Evolutionary conservation across 2,329 filamentous ascomycete genomes (phyloP).

Genomic region (Knufia fluminis): DNA sequence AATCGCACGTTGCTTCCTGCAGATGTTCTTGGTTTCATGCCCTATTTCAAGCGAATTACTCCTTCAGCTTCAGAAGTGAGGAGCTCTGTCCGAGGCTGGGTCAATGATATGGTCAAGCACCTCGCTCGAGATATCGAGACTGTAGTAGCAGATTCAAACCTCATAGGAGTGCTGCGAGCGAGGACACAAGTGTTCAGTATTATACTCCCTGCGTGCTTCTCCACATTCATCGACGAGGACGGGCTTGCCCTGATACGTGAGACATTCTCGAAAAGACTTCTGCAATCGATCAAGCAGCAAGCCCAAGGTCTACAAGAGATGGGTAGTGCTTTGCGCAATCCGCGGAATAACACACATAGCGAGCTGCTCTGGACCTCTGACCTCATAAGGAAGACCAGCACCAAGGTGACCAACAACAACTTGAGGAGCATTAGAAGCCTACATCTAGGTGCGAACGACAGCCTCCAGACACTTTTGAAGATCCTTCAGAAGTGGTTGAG

Average conservation of each 20-base stretch:
- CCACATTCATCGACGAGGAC: constrained; percentile 42
- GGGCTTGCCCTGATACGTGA: constrained; percentile 53
- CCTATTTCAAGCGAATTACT: constrained; percentile 77
- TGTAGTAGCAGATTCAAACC: background rate
- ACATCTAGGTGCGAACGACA: constrained; percentile 15
- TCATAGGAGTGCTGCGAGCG: constrained; percentile 49
- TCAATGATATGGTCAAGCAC: background rate
- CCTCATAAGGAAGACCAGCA: constrained; percentile 10
- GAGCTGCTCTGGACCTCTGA: constrained; percentile 17
- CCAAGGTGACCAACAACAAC: constrained; percentile 11
- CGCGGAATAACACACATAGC: background rate
- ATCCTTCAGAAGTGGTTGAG: constrained; percentile 9
- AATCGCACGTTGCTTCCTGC: constrained; percentile 71
- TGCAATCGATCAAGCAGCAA: constrained; percentile 11
- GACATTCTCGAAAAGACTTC: constrained; percentile 52
- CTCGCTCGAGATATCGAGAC: background rate
- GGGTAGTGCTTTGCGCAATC: background rate
- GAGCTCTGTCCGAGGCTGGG: constrained; percentile 54
- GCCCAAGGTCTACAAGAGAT: constrained; percentile 12
- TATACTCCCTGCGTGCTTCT: constrained; percentile 64
- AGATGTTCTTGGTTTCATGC: constrained; percentile 75
- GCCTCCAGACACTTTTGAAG: constrained; percentile 9
- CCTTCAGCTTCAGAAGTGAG: constrained; percentile 52
- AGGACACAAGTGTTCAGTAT: constrained; percentile 61
- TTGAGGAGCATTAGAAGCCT: constrained; percentile 14